phyloP scores from a whole-genome alignment of 2,329 filamentous ascomycete species.

The Clonostachys rosea region DNA sequence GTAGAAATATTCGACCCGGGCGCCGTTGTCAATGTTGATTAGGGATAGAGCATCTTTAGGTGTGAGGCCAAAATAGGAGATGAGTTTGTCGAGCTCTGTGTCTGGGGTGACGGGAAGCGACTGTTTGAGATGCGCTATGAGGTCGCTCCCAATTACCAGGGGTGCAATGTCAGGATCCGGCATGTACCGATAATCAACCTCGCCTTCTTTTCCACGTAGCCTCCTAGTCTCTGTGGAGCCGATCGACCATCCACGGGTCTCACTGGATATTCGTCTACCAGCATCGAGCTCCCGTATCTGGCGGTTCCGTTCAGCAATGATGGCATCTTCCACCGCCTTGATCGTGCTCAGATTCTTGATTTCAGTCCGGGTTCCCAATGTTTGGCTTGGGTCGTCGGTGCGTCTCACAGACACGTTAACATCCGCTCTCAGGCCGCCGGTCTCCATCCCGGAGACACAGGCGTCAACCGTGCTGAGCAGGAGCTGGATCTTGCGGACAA shows the following conservation, averaged over 20 bases:
- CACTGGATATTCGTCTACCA: conserved; percentile 72
- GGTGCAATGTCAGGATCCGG: conserved; percentile 88
- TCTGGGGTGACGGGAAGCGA: conserved; percentile 72
- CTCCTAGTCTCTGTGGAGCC: conserved; percentile 77
- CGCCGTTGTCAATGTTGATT: conserved; percentile 71
- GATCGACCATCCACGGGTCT: conserved; percentile 90
- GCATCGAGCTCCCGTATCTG: conserved; percentile 77
- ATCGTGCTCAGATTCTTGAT: conserved; percentile 97
- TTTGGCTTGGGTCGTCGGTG: conserved; percentile 30
- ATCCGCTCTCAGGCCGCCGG: conserved; percentile 85
- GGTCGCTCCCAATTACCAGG: conserved; percentile 66
- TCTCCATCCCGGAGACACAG: conserved; percentile 88
- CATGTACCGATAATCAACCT: conserved; percentile 98
- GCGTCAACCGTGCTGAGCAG: conserved; percentile 77
- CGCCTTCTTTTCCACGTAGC: conserved; percentile 88
- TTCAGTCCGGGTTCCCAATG: conserved; percentile 82
- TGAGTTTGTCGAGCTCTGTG: conserved; percentile 57
- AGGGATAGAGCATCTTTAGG: conserved; percentile 81
- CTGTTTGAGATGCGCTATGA: conserved; percentile 58
- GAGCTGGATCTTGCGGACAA: conserved; percentile 83
- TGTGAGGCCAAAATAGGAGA: conserved; percentile 61
- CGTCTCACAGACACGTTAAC: conserved; percentile 88
- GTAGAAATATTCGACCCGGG: conserved; percentile 78
- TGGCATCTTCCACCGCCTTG: conserved; percentile 91
- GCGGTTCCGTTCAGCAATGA: conserved; percentile 83